Evolutionary conservation across 441 rosid species (phyloP).

Genomic region (Populus hybrid): DNA sequence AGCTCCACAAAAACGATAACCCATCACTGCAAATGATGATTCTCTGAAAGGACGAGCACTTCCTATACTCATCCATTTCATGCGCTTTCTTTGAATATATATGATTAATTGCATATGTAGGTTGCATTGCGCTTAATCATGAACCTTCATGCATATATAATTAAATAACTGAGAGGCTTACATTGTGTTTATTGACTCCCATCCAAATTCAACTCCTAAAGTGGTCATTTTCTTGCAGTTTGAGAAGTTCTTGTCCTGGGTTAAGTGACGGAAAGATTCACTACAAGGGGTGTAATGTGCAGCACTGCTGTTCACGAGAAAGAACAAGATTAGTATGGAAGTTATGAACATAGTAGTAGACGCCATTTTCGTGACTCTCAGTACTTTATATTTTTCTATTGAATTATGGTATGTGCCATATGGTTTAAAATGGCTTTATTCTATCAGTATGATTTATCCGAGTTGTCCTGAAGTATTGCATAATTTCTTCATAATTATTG

Average conservation of each 20-base stretch:
- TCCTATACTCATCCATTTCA: slow-evolving; percentile 28
- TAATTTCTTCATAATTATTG: not conserved
- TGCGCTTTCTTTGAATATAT: not conserved
- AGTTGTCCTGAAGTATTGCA: not conserved
- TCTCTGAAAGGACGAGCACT: slow-evolving; percentile 18
- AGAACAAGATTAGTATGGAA: slow-evolving; percentile 8
- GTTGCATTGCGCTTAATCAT: slow-evolving; percentile 17
- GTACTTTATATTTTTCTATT: no score
- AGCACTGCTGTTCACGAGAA: slow-evolving; percentile 1
- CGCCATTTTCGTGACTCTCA: not conserved
- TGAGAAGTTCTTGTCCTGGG: not conserved
- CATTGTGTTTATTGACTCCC: slow-evolving; percentile 21
- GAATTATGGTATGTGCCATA: no score
- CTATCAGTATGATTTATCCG: not conserved
- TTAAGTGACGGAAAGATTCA: slow-evolving; percentile 13
- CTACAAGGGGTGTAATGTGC: slow-evolving; percentile 25
- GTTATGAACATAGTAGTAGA: not conserved
- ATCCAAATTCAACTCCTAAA: slow-evolving; percentile 42
- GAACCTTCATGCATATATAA: no score
- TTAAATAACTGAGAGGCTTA: not conserved
- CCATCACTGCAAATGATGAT: no score
- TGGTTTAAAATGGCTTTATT: not conserved
- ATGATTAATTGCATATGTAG: no score
- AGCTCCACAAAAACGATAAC: no score
- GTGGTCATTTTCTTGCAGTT: slow-evolving; percentile 39